phyloP scores from a whole-genome alignment of 192 early-diverging fungal species.

The Dissophora ornata region DNA sequence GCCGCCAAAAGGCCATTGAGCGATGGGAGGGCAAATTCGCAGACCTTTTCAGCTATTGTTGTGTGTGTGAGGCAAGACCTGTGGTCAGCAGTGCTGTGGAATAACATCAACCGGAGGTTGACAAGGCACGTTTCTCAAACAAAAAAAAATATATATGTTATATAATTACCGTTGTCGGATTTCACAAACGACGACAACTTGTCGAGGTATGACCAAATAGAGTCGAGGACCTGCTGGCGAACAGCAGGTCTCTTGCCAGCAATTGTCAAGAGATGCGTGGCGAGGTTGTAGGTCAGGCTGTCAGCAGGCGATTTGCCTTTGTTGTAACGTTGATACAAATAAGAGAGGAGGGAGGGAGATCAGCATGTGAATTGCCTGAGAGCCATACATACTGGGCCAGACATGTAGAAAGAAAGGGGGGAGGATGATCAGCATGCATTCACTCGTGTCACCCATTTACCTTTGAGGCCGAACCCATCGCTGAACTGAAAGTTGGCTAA shows the following conservation, averaged over 20 bases:
- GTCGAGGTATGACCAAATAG: slow-evolving; percentile 63
- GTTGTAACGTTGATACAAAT: too few species aligned
- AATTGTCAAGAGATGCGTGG: slow-evolving; percentile 58
- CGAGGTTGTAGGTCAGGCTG: slow-evolving; percentile 58
- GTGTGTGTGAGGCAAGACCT: background rate
- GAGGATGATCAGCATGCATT: too few species aligned
- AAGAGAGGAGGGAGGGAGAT: background rate
- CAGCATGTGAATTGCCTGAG: slow-evolving; percentile 4
- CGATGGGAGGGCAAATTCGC: slow-evolving; percentile 68
- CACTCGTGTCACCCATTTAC: slow-evolving; percentile 1
- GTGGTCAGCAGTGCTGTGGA: background rate
- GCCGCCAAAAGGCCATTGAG: slow-evolving; percentile 69
- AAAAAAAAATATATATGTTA: background rate
- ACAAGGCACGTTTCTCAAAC: too few species aligned
- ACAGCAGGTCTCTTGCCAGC: slow-evolving; percentile 49
- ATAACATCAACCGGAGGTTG: too few species aligned
- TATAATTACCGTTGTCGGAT: slow-evolving; percentile 30
- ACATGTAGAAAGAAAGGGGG: too few species aligned
- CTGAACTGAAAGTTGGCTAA: slow-evolving; percentile 45
- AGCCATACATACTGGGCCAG: too few species aligned
- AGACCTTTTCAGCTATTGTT: slow-evolving; percentile 54
- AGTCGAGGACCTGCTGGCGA: slow-evolving; percentile 51
- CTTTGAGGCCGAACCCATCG: slow-evolving; percentile 51
- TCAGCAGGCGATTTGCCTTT: slow-evolving; percentile 34
- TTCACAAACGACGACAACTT: slow-evolving; percentile 30